Percentiles rank a stretch among this genome's conserved stretches.
Conservation (phyloP, 2,329 filamentous ascomycete genomes). For the Fusarium algeriense region DNA sequence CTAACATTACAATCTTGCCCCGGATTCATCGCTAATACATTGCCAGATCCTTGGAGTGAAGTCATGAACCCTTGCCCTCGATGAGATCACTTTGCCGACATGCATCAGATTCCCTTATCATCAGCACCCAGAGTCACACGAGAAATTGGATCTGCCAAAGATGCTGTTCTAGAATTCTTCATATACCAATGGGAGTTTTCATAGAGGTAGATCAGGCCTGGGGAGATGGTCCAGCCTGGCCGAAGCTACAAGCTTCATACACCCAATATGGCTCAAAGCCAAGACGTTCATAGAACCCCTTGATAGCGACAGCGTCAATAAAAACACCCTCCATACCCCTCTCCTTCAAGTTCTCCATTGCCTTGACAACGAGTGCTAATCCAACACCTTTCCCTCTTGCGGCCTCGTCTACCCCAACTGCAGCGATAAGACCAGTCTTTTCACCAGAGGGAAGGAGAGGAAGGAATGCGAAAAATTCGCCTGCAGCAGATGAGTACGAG, state of each 20-base stretch:
- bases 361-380: slow-evolving; percentile 37
- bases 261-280: slow-evolving; percentile 35
- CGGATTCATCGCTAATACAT: too few species aligned
- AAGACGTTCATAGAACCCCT: slow-evolving; percentile 41
- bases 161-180: too few species aligned
- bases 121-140: too few species aligned
- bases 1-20: too few species aligned
- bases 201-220: too few species aligned
- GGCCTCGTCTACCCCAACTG: slow-evolving; percentile 40
- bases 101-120: too few species aligned
- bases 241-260: slow-evolving; percentile 27
- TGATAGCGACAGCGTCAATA: slow-evolving; percentile 38
- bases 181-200: too few species aligned
- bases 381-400: slow-evolving; percentile 40
- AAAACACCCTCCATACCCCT: slow-evolving; percentile 40
- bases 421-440: slow-evolving; percentile 40
- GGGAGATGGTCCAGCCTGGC: rapidly evolving
- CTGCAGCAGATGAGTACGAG: slow-evolving; percentile 4
- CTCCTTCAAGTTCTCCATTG: slow-evolving; percentile 37
- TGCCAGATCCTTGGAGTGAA: too few species aligned
- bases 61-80: too few species aligned
- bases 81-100: too few species aligned
- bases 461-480: slow-evolving; percentile 26
- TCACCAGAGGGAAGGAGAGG: slow-evolving; percentile 35
- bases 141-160: too few species aligned